Conservation (phyloP, 2,329 filamentous ascomycete genomes). For the Pseudogymnoascus sp. region DNA sequence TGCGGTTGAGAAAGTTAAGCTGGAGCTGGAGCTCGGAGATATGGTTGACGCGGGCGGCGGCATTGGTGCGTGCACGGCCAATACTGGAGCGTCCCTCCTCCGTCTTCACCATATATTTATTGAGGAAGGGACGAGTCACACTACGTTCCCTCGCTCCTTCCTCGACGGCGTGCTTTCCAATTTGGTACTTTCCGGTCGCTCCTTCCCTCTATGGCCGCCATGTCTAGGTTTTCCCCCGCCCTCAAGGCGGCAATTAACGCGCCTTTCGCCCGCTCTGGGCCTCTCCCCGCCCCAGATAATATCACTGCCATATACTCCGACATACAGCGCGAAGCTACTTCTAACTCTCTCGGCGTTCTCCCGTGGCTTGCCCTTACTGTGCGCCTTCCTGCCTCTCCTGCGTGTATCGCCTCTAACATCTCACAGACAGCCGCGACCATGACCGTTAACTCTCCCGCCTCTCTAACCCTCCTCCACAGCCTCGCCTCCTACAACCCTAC, state of each 20-base stretch:
- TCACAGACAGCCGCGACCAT: slow-evolving; percentile 67
- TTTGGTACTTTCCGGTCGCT: neutral
- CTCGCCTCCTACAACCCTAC: slow-evolving; percentile 15
- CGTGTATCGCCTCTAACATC: slow-evolving; percentile 11
- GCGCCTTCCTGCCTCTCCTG: slow-evolving; percentile 17
- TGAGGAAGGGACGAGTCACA: neutral
- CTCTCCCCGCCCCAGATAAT: slow-evolving; percentile 52
- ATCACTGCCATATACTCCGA: slow-evolving; percentile 56
- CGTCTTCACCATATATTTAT: neutral
- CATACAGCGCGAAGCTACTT: slow-evolving; percentile 53
- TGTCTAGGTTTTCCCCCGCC: slow-evolving; percentile 64
- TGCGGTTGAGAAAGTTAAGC: neutral
- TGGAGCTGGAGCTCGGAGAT: neutral
- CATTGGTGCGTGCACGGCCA: neutral
- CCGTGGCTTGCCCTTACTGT: slow-evolving; percentile 62
- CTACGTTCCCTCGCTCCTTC: neutral
- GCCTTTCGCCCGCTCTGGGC: slow-evolving; percentile 56
- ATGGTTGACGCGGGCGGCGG: neutral
- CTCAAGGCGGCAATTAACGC: slow-evolving; percentile 69
- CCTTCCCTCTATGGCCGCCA: slow-evolving; percentile 27
- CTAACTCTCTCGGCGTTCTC: slow-evolving; percentile 51
- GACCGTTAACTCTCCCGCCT: slow-evolving; percentile 77
- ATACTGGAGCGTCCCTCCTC: neutral
- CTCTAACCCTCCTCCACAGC: slow-evolving; percentile 48
- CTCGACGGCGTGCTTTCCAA: neutral